Base-by-base conservation (phyloP, 768 basidiomycete genomes). In the Phanerodontia chrysosporium region DNA sequence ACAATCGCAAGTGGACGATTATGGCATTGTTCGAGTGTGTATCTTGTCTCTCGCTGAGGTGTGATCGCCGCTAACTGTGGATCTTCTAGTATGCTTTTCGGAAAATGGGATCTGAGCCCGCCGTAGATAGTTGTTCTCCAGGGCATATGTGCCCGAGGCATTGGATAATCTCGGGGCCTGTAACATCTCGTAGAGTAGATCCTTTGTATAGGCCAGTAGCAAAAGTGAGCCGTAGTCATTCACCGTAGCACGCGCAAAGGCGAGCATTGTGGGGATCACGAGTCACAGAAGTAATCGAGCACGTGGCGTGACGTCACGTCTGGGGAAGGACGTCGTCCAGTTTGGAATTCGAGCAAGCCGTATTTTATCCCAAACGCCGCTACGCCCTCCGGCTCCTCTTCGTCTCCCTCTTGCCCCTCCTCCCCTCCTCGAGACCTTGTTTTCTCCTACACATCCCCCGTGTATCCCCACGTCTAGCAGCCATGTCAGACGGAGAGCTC, bases 1-100 rank as follows among this genome's bases (percentile, higher is more conserved):
- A 98, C 75, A 99, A 99, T 76, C 83, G 96, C 59, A 95, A 95
- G 71, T 96, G 94, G 95, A 95, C 95, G 0, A 96, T 87, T 66
- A 92, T 95, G 86, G 92, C 94, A 14, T 72, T 83, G 12, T 96
- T 97, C 66, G 92, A 94, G 91, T 93, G 66, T 57, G 89, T 83
- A 27, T 54, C 60, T 25, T 45, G 2, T 36, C 35, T n/a, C 52
- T 36, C 22, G 3, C n/a, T 39, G 32, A 39, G n/a, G 16, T 13
- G 25, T 4, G 16, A 51, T 32, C 14, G 7, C 27, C 14, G 36
- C 63, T 45, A 58, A 55, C 39, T 60, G 56, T 42, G 52, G 60
- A 49, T 32, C 45, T 58, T 81, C 44, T 51, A 74, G 73, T 51
- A 57, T 72, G 30, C 64, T 73, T 32, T 73, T 74, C 49, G 73